Evolutionary conservation across 1,139 yeast species (phyloP).

Genomic region (Taphrina sp.): DNA sequence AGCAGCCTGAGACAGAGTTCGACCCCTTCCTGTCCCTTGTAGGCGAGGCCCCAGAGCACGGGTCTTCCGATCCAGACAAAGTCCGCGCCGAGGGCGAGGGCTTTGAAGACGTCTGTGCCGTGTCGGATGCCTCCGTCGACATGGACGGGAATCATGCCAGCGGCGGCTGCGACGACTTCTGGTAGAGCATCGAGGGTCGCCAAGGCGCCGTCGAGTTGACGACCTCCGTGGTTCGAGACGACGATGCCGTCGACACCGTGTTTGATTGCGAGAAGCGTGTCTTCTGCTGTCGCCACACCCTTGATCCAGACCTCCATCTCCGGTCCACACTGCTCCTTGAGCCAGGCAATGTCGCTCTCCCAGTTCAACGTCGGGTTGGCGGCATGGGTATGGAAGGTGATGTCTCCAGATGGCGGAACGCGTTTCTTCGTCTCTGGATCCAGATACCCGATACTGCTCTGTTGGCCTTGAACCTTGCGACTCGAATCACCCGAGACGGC

Average conservation of each 20-base stretch:
- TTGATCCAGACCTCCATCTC: conserved; percentile 49
- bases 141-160: conserved; percentile 56
- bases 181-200: conserved; percentile 65
- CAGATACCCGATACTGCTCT: conserved; percentile 10
- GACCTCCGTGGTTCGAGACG: conserved; percentile 68
- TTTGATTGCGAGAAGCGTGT: conserved; percentile 58
- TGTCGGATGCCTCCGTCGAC: conserved; percentile 68
- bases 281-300: conserved; percentile 62
- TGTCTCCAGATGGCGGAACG: conserved; percentile 16
- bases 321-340: conserved; percentile 42
- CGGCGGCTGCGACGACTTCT: conserved; percentile 54
- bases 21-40: conserved; percentile 67
- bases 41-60: conserved; percentile 62
- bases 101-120: conserved; percentile 66
- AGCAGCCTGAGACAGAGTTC: conserved; percentile 43
- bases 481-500: conserved; percentile 5
- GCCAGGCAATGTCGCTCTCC: conserved; percentile 54
- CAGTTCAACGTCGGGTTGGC: conserved; percentile 52
- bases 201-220: conserved; percentile 62
- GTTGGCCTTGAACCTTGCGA: neutral
- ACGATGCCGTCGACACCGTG: conserved; percentile 62
- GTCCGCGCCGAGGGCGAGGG: conserved; percentile 68
- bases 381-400: conserved; percentile 32
- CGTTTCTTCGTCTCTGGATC: conserved; percentile 13
- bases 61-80: conserved; percentile 72